A percentile compares a stretch with the other conserved stretches of the same genome.
Evolutionary conservation across 129 eudicot species (phyloP).

Genomic region (sunflower (Helianthus annuus)): DNA sequence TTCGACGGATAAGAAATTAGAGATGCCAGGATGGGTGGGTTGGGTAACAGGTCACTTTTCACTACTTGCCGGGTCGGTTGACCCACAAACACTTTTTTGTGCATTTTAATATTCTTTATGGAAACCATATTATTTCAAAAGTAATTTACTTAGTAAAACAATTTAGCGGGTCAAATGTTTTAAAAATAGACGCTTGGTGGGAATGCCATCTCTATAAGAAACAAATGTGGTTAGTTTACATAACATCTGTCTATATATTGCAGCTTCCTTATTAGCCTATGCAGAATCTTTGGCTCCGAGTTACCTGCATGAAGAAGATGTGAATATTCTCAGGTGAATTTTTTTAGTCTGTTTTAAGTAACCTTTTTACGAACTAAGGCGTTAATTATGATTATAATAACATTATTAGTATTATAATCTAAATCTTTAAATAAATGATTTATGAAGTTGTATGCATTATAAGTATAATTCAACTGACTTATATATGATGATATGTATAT

Average conservation of each 20-base stretch:
- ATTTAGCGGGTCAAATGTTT: neutral
- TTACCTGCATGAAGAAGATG: conserved; percentile 61
- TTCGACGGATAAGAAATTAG: neutral
- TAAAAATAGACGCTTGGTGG: no score
- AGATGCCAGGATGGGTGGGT: conserved; percentile 2
- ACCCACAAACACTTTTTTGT: neutral
- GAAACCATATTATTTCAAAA: neutral
- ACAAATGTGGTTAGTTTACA: neutral
- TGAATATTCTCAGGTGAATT: conserved; percentile 65
- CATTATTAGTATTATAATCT: neutral
- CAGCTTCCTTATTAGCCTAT: conserved; percentile 72
- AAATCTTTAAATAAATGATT: no score
- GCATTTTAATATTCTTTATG: neutral
- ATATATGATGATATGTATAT: neutral
- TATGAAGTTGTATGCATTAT: neutral
- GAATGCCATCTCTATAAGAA: neutral
- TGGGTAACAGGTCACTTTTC: neutral
- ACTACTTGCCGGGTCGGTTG: neutral
- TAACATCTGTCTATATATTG: conserved; percentile 33
- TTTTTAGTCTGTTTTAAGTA: neutral
- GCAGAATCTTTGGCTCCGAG: conserved; percentile 70
- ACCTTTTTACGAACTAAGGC: neutral
- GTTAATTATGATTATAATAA: neutral
- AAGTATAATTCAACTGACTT: neutral
- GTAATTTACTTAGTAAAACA: neutral